Percentiles rank a stretch among this genome's conserved stretches.
Evolutionary conservation across 371 early-diverging fungal species (phyloP).

Genomic region (Lichtheimia ornata): DNA sequence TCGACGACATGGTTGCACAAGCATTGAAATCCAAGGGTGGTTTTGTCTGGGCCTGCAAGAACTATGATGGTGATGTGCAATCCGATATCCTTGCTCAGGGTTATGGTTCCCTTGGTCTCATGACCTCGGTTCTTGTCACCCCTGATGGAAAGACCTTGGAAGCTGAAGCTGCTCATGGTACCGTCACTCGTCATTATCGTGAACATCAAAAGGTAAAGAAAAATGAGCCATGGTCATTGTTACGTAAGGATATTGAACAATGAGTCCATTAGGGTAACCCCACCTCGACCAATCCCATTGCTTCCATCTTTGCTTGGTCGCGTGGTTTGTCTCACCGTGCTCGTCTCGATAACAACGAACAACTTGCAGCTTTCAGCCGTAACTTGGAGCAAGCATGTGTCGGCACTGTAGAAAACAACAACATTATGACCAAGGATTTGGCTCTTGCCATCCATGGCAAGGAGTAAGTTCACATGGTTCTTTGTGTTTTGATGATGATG

Average conservation of each 20-base stretch:
- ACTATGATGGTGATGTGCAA: slow-evolving; percentile 93
- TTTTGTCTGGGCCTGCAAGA: slow-evolving; percentile 93
- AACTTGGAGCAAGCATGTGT: slow-evolving; percentile 85
- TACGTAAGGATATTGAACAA: neutral
- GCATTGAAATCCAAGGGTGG: slow-evolving; percentile 90
- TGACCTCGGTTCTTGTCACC: slow-evolving; percentile 91
- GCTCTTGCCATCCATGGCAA: slow-evolving; percentile 89
- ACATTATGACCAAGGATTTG: slow-evolving; percentile 94
- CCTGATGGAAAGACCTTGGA: slow-evolving; percentile 92
- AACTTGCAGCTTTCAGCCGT: slow-evolving; percentile 64
- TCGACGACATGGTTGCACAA: slow-evolving; percentile 97
- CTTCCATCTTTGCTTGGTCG: slow-evolving; percentile 94
- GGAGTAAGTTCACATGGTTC: slow-evolving; percentile 31
- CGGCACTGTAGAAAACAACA: slow-evolving; percentile 75
- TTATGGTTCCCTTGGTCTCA: slow-evolving; percentile 84
- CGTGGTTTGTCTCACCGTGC: slow-evolving; percentile 91
- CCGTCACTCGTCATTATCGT: slow-evolving; percentile 94
- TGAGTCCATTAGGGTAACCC: slow-evolving; percentile 48
- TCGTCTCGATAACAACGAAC: slow-evolving; percentile 79
- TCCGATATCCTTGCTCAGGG: slow-evolving; percentile 93
- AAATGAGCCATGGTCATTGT: too few relatives aligned
- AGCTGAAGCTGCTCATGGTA: slow-evolving; percentile 95
- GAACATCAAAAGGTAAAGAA: slow-evolving; percentile 83
- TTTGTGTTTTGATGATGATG: slow-evolving; percentile 4
- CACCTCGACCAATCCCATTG: slow-evolving; percentile 93